Evolutionary conservation across 805 yeast species (phyloP).

Genomic region (Pichia californica): DNA sequence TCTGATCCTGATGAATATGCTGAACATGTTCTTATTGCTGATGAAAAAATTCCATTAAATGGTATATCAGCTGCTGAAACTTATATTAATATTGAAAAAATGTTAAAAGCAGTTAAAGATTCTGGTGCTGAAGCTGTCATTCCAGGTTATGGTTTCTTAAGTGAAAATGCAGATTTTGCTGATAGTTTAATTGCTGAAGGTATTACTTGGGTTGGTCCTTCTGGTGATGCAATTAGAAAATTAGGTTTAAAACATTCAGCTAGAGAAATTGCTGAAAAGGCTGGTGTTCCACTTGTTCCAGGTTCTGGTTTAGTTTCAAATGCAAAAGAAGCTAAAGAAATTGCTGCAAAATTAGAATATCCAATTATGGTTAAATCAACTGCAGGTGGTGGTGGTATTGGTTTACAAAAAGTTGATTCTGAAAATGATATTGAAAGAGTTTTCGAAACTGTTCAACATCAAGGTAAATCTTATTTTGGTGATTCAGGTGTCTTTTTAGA

Average conservation of each 20-base stretch:
- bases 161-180: conserved; percentile 95
- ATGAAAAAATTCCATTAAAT: conserved; percentile 68
- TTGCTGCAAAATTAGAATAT: conserved; percentile 70
- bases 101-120: conserved; percentile 75
- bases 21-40: conserved; percentile 79
- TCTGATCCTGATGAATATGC: conserved; percentile 89
- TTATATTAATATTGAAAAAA: conserved; percentile 78
- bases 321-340: conserved; percentile 65
- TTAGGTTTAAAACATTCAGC: conserved; percentile 96
- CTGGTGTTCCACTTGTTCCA: conserved; percentile 97
- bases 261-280: conserved; percentile 82
- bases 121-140: conserved; percentile 91
- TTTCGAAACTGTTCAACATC: conserved; percentile 87
- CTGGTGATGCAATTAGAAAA: conserved; percentile 86
- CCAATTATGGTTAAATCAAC: conserved; percentile 97
- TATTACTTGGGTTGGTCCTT: conserved; percentile 92
- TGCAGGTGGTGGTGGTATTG: conserved; percentile 99
- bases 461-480: conserved; percentile 88
- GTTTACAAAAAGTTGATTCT: conserved; percentile 86
- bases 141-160: conserved; percentile 95
- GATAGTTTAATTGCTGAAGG: conserved; percentile 80
- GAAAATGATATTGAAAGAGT: conserved; percentile 76
- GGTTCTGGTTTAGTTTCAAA: conserved; percentile 79
- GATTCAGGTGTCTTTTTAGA: conserved; percentile 94
- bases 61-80: conserved; percentile 90